phyloP scores from a whole-genome alignment of 371 early-diverging fungal species.

The Saksenaea vasiformis region DNA sequence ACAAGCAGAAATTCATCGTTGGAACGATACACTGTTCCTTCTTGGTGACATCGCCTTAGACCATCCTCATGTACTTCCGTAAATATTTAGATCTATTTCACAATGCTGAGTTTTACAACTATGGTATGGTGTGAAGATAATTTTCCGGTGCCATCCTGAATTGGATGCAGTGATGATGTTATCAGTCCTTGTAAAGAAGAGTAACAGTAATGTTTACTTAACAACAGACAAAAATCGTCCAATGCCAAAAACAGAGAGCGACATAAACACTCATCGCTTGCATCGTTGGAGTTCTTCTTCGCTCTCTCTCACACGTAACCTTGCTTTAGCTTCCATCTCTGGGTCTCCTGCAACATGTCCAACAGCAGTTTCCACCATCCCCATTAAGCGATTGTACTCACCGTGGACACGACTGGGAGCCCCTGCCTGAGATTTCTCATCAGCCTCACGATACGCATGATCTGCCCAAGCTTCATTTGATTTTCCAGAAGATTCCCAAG shows the following conservation, averaged over 20 bases:
- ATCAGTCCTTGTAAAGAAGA: too few species aligned
- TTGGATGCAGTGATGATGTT: too few species aligned
- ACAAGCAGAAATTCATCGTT: too few species aligned
- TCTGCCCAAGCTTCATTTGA: slow-evolving; percentile 30
- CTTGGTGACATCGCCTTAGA: too few species aligned
- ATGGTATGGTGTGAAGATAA: too few species aligned
- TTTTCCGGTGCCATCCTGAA: too few species aligned
- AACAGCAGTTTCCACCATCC: slow-evolving; percentile 26
- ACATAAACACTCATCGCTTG: background rate
- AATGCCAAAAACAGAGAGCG: background rate
- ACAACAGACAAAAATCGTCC: too few species aligned
- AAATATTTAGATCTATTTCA: too few species aligned
- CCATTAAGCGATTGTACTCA: slow-evolving; percentile 45
- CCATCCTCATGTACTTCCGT: too few species aligned
- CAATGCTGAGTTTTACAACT: too few species aligned
- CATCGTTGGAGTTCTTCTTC: slow-evolving; percentile 26
- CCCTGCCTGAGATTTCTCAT: slow-evolving; percentile 17
- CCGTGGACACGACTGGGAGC: slow-evolving; percentile 43
- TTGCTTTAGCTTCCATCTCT: slow-evolving; percentile 41
- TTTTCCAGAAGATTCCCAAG: slow-evolving; percentile 28
- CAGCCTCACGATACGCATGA: slow-evolving; percentile 26
- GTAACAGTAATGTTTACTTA: too few species aligned
- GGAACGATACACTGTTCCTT: too few species aligned
- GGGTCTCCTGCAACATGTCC: slow-evolving; percentile 47
- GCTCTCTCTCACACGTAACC: slow-evolving; percentile 26